Conservation (phyloP, 805 yeast species). For the Saccharomycopsis javanensis region DNA sequence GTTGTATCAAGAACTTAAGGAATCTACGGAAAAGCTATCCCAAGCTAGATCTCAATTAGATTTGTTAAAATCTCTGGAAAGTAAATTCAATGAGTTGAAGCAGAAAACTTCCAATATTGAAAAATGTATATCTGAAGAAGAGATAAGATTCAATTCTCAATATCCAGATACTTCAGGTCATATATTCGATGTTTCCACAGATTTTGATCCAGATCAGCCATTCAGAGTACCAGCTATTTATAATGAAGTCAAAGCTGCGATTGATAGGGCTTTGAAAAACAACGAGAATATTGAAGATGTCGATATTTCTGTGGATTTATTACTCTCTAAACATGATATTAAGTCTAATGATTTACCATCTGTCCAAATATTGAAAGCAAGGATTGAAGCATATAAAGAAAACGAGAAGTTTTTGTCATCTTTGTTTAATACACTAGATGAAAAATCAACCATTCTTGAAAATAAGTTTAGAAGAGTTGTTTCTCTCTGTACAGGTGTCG, state of each 20-base stretch:
- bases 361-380: slow-evolving; percentile 49
- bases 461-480: slow-evolving; percentile 80
- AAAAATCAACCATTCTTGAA: slow-evolving; percentile 50
- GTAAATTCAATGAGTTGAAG: slow-evolving; percentile 38
- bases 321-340: slow-evolving; percentile 23
- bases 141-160: slow-evolving; percentile 39
- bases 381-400: slow-evolving; percentile 69
- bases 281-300: background rate
- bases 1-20: slow-evolving; percentile 47
- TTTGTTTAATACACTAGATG: slow-evolving; percentile 43
- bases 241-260: slow-evolving; percentile 38
- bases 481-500: slow-evolving; percentile 82
- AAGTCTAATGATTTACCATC: slow-evolving; percentile 27
- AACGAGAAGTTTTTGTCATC: slow-evolving; percentile 50
- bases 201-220: slow-evolving; percentile 87
- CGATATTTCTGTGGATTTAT: background rate
- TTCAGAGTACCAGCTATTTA: slow-evolving; percentile 58
- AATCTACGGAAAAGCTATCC: slow-evolving; percentile 43
- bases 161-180: slow-evolving; percentile 32
- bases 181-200: slow-evolving; percentile 29
- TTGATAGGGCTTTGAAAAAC: slow-evolving; percentile 22
- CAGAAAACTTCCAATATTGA: slow-evolving; percentile 49
- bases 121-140: slow-evolving; percentile 56
- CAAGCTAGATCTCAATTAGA: slow-evolving; percentile 42
- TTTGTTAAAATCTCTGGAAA: slow-evolving; percentile 37